Evolutionary conservation across 1,284 basidiomycete genomes (phyloP), one percentile per base, ranked within the genome.

Genomic region (Microbotryum intermedium): DNA sequence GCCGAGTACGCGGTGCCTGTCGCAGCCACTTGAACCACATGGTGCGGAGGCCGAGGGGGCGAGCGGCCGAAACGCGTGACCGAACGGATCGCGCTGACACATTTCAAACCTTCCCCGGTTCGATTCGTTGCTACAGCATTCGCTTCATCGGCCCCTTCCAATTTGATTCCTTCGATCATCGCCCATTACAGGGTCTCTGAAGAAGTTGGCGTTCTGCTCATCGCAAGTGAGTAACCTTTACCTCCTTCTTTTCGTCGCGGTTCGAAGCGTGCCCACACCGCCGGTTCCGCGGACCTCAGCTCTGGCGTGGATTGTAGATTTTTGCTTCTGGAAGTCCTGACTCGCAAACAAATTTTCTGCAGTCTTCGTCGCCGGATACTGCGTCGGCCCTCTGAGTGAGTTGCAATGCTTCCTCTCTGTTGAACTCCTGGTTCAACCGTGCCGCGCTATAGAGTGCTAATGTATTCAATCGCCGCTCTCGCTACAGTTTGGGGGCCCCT

Each of bases 111-210:
- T 25, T 20, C 30, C 7, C 20, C 20, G 11, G n/a, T 49, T 21
- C 39, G 1, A 20, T 30, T 21, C 11, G 16, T 10, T 11, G 18
- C 2, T 16, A 23, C 64, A 66, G 64, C 85, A 0, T 86, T 86
- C 60, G 80, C 84, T 10, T 80, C 83, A 18, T 79, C 83, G 0
- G 81, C 82, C 0, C 80, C 82, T 0, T 78, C 80, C 1, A 78
- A 79, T 3, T 72, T 83, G 57, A 67, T 81, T 2, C 73, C 73
- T 0, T 70, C 77, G 5, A 76, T 87, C 63, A 77, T 77, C 58
- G 61, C 68, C 1, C 67, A 83, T 21, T 88, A 85, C 61, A 72
- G 76, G 11, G 80, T 87, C 63, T 77, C 80, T 1, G 61, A 78
- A 55, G 83, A 85, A 71, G 80, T 81, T 10, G 77, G 75, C 16